These are phyloP conservation scores for Exophiala alcalophila DNA, from an alignment of 2,329 filamentous ascomycete genomes.

Conservation along the genomic window DNA sequence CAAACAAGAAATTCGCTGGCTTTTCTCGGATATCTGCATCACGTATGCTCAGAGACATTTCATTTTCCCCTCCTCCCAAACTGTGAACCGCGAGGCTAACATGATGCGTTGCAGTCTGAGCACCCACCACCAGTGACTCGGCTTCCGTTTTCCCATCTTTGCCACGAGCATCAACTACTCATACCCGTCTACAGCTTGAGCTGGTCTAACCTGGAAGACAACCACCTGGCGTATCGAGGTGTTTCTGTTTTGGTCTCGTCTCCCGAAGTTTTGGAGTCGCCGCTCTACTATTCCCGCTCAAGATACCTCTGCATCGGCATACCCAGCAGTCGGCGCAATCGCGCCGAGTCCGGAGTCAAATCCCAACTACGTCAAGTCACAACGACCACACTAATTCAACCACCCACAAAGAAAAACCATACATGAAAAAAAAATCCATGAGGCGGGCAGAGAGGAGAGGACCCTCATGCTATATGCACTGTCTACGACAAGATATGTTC, in stretches of 20 bases:
- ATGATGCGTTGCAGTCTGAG: too few relatives aligned
- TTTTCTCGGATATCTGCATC: constrained; percentile 19
- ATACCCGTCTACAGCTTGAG: constrained; percentile 6
- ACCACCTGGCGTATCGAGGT: constrained; percentile 14
- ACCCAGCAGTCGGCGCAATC: background rate
- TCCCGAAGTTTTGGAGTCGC: background rate
- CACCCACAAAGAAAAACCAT: background rate
- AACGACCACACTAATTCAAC: too few relatives aligned
- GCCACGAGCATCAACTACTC: background rate
- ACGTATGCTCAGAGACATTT: constrained; percentile 22
- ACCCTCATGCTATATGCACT: too few relatives aligned
- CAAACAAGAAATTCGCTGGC: constrained; percentile 4
- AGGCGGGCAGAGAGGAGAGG: too few relatives aligned
- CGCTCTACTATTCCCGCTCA: constrained; percentile 5
- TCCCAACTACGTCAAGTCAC: too few relatives aligned
- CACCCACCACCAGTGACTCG: too few relatives aligned
- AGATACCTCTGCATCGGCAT: constrained; percentile 2
- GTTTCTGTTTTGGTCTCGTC: background rate
- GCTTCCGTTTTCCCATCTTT: background rate
- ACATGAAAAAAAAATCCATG: constrained; percentile 8
- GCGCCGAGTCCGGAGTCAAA: too few relatives aligned
- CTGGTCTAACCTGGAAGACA: constrained; percentile 13
- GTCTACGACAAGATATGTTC: too few relatives aligned
- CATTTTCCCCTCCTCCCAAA: background rate
- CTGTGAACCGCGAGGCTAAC: constrained; percentile 3